Percentiles rank a stretch among this genome's conserved stretches.
These are phyloP conservation scores for Phytophthora pini DNA, from an alignment of 352 stramenopile species.

Conservation along the genomic window DNA sequence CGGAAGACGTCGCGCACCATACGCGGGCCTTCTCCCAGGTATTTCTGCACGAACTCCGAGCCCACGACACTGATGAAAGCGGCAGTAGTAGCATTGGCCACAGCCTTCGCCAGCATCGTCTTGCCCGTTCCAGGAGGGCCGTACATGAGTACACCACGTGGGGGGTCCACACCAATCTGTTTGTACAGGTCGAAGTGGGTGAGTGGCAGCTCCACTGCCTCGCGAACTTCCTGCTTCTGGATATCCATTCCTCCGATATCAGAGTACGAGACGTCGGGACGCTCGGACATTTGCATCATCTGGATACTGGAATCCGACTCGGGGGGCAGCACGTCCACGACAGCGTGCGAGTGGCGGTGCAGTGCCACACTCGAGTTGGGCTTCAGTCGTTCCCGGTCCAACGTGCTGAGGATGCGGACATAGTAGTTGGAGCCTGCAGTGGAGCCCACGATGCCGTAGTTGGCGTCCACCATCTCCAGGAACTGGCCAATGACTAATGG, in stretches of 20 bases:
- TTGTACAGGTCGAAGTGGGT: conserved; percentile 99
- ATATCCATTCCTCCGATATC: conserved; percentile 99
- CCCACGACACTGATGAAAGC: conserved; percentile 98
- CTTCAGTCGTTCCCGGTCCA: conserved; percentile 99
- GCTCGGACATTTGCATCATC: conserved; percentile 99
- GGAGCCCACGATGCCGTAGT: conserved; percentile 99
- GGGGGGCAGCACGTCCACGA: conserved; percentile 98
- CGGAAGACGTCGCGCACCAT: conserved; percentile 99
- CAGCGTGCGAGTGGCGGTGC: conserved; percentile 98
- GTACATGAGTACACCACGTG: conserved; percentile 98
- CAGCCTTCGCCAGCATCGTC: conserved; percentile 99
- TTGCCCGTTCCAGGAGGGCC: conserved; percentile 96
- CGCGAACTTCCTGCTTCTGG: conserved; percentile 98
- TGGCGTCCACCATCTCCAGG: conserved; percentile 99
- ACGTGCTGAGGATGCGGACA: conserved; percentile 98
- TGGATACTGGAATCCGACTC: conserved; percentile 99
- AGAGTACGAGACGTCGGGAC: conserved; percentile 94
- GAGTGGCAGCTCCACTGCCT: conserved; percentile 99
- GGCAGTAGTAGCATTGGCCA: conserved; percentile 98
- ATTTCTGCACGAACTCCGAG: conserved; percentile 99
- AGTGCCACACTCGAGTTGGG: conserved; percentile 98
- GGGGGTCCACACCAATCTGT: conserved; percentile 99
- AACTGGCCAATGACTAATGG: conserved; percentile 99
- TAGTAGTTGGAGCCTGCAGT: conserved; percentile 99
- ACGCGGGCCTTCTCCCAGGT: conserved; percentile 98